Evolutionary conservation across 345 rosid genomes (phyloP).

Genomic region (Melastoma malabathricum): DNA sequence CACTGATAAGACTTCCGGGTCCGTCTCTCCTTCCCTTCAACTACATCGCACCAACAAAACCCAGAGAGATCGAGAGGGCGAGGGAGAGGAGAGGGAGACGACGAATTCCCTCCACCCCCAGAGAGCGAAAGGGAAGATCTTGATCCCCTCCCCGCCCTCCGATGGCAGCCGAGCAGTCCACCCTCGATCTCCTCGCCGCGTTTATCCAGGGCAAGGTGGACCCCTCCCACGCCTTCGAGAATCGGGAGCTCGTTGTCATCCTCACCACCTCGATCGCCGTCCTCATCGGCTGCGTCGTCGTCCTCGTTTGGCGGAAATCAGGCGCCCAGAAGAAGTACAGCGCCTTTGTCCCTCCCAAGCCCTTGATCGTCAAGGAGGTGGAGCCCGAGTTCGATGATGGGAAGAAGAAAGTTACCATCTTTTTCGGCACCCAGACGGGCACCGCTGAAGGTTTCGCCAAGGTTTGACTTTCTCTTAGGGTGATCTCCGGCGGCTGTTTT

Average conservation of each 20-base stretch:
- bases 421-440: conserved; percentile 92
- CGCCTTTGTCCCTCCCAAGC: conserved; percentile 35
- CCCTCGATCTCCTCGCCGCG: conserved; percentile 57
- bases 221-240: conserved; percentile 46
- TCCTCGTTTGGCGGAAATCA: conserved; percentile 72
- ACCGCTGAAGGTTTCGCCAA: conserved; percentile 98
- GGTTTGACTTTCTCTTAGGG: conserved; percentile 19
- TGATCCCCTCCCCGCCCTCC: background rate
- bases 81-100: too few relatives aligned
- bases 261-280: conserved; percentile 83
- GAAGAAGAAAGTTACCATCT: conserved; percentile 56
- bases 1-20: too few relatives aligned
- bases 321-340: conserved; percentile 27
- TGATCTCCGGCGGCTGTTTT: background rate
- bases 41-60: too few relatives aligned
- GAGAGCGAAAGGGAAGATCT: conserved; percentile 8
- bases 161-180: conserved; percentile 13
- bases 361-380: conserved; percentile 34
- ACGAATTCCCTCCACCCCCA: background rate
- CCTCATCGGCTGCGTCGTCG: conserved; percentile 72
- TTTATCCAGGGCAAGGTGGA: conserved; percentile 38
- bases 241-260: conserved; percentile 61
- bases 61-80: too few relatives aligned
- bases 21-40: too few relatives aligned
- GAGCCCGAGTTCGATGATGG: conserved; percentile 70